Base-by-base conservation (phyloP, 768 basidiomycete genomes). In the Serendipita sp. region DNA sequence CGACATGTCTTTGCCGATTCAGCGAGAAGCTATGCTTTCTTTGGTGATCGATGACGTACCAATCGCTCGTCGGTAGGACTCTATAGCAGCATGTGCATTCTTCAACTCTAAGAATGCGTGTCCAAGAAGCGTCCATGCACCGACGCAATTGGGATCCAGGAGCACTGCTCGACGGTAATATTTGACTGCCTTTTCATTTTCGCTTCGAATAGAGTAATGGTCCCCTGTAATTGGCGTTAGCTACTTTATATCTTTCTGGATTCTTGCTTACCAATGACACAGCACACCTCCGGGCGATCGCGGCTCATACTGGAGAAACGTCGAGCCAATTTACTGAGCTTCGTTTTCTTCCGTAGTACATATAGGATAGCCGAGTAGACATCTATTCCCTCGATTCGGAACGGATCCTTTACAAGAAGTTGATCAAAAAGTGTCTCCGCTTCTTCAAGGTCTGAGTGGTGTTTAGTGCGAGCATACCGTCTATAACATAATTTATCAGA, bases 71-170 rank as follows among this genome's bases (percentile, higher is more conserved):
- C 96, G 82, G 73, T 98, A 99, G 9, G 93, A 90, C 74, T 98
- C 96, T 62, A 98, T 96, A 16, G 96, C 95, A 1, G 96, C 96
- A 77, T 98, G 94, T 3, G 92, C 92, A 72, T 99, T 98, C 75
- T 98, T 98, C 85, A 96, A 85, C 74, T 99, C 96, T 45, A 99
- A 88, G 68, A 89, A 97, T 73, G 98, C 96, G 69, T 99, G 96
- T 1, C 96, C 96, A 91, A 99, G 93, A 66, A 99, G 75, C 3
- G 95, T 98, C 96, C 96, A 99, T 3, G 96, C 96, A 4, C 93
- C 89, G 48, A 98, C 79, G 73, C 93, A 98, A 1, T 88, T 93
- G 62, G 89, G 82, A 72, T 99, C 94, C 51, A 99, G 81, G 69
- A 94, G 86, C n/a, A 93, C 88, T 5, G 95, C 92, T 64, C 94